Evolutionary conservation across 2,329 filamentous ascomycete species (phyloP).

Genomic region (Pyrenophora seminiperda): DNA sequence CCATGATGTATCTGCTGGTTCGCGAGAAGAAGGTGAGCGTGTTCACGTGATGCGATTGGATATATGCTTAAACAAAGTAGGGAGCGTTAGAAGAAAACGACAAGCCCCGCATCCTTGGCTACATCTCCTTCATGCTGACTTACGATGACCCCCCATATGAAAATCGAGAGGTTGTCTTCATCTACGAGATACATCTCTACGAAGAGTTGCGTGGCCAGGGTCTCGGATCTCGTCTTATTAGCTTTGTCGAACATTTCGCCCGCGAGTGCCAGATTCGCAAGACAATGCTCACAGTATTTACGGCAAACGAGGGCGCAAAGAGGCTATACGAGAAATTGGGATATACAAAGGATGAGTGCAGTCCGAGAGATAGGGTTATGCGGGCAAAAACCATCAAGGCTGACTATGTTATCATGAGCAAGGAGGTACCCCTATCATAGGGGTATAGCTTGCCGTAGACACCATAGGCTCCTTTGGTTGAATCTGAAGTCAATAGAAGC

Average conservation of each 20-base stretch:
- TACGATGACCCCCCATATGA: slow-evolving; percentile 59
- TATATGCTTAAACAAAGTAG: too few species aligned
- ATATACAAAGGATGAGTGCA: slow-evolving; percentile 59
- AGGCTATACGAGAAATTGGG: slow-evolving; percentile 67
- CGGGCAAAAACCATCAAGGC: slow-evolving; percentile 26
- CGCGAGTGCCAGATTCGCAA: slow-evolving; percentile 63
- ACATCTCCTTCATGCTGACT: slow-evolving; percentile 70
- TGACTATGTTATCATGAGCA: slow-evolving; percentile 40
- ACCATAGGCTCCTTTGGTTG: too few species aligned
- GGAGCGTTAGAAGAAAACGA: not conserved
- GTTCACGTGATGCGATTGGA: too few species aligned
- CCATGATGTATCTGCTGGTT: slow-evolving; percentile 70
- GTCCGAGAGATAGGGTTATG: slow-evolving; percentile 54
- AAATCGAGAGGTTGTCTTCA: slow-evolving; percentile 69
- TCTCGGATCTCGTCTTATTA: slow-evolving; percentile 66
- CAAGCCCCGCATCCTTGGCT: slow-evolving; percentile 30
- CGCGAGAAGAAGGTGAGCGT: slow-evolving; percentile 12
- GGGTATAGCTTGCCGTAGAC: too few species aligned
- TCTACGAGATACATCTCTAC: slow-evolving; percentile 77
- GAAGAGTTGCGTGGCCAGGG: slow-evolving; percentile 64
- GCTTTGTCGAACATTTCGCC: slow-evolving; percentile 60
- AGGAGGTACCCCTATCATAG: too few species aligned
- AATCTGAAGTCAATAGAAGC: too few species aligned
- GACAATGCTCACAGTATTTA: slow-evolving; percentile 76
- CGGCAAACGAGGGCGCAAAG: slow-evolving; percentile 62